Conservation (phyloP, 2,329 filamentous ascomycete genomes). For the Penicillium griseofulvum region DNA sequence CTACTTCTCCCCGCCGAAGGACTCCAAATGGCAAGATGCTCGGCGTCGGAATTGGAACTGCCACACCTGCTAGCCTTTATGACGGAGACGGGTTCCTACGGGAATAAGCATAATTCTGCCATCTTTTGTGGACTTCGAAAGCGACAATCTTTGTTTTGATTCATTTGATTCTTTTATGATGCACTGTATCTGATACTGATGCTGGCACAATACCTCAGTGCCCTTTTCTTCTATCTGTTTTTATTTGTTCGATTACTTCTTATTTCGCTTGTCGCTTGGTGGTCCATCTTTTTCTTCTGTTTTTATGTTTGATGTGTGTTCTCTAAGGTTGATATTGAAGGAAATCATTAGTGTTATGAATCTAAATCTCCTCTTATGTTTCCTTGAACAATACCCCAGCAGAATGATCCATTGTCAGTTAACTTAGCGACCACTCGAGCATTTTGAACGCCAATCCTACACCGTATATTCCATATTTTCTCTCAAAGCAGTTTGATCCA, state of each 20-base stretch:
- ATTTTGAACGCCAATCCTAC: slow-evolving; percentile 1
- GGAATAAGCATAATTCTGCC: slow-evolving; percentile 24
- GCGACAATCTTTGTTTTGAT: background rate
- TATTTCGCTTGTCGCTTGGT: slow-evolving; percentile 5
- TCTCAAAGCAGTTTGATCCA: background rate
- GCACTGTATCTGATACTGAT: background rate
- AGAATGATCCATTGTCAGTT: background rate
- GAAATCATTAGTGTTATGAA: slow-evolving; percentile 21
- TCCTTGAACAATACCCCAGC: background rate
- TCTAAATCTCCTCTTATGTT: slow-evolving; percentile 2
- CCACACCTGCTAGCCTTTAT: slow-evolving; percentile 49
- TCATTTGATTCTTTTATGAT: background rate
- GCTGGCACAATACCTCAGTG: background rate
- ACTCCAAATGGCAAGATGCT: slow-evolving; percentile 28
- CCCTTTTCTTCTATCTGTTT: background rate
- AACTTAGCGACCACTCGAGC: background rate
- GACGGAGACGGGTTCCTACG: slow-evolving; percentile 42
- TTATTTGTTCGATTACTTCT: background rate
- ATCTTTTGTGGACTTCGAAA: background rate
- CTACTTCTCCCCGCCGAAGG: slow-evolving; percentile 18
- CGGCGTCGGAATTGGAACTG: slow-evolving; percentile 30
- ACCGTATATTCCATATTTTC: background rate
- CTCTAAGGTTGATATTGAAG: slow-evolving; percentile 10
- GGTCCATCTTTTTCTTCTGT: background rate
- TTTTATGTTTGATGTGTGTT: slow-evolving; percentile 8